Evolutionary conservation across 768 basidiomycete species (phyloP).

Genomic region (Asterophora parasitica): DNA sequence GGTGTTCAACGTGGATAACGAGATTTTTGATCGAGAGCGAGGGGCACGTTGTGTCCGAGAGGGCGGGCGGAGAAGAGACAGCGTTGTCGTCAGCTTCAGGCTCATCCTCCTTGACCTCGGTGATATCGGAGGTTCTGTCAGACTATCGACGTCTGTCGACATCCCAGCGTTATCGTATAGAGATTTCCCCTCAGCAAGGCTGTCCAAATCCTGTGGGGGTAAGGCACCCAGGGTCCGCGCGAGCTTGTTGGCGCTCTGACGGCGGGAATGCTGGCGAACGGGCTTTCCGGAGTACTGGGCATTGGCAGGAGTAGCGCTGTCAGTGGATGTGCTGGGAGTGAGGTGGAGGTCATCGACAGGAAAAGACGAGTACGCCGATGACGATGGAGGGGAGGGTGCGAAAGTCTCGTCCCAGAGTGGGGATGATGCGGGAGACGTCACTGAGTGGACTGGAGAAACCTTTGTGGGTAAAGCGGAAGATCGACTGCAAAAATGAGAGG

Average conservation of each 20-base stretch:
- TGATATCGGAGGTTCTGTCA: neutral
- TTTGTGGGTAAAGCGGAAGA: neutral
- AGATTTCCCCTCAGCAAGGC: neutral
- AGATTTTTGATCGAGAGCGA: slow-evolving; percentile 10
- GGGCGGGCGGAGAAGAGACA: neutral
- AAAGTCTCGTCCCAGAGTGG: slow-evolving; percentile 5
- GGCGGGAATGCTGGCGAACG: neutral
- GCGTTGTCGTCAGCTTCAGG: slow-evolving; percentile 4
- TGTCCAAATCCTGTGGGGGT: slow-evolving; percentile 12
- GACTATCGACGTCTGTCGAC: neutral
- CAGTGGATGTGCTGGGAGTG: slow-evolving; percentile 10
- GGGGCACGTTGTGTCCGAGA: slow-evolving; percentile 2
- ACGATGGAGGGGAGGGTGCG: slow-evolving; percentile 9
- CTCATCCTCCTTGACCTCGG: slow-evolving; percentile 1
- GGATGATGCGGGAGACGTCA: slow-evolving; percentile 1
- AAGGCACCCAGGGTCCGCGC: slow-evolving; percentile 24
- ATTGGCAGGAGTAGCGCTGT: slow-evolving; percentile 7
- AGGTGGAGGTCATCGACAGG: slow-evolving; percentile 7
- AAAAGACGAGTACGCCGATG: slow-evolving; percentile 4
- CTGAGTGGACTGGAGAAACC: neutral
- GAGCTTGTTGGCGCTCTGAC: slow-evolving; percentile 22
- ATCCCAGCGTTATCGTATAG: neutral
- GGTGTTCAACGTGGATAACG: slow-evolving; percentile 13
- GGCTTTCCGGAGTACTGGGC: slow-evolving; percentile 4
- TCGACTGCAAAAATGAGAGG: neutral